Evolutionary conservation across 192 early-diverging fungal species (phyloP).

Genomic region (Gaertneriomyces sp.): DNA sequence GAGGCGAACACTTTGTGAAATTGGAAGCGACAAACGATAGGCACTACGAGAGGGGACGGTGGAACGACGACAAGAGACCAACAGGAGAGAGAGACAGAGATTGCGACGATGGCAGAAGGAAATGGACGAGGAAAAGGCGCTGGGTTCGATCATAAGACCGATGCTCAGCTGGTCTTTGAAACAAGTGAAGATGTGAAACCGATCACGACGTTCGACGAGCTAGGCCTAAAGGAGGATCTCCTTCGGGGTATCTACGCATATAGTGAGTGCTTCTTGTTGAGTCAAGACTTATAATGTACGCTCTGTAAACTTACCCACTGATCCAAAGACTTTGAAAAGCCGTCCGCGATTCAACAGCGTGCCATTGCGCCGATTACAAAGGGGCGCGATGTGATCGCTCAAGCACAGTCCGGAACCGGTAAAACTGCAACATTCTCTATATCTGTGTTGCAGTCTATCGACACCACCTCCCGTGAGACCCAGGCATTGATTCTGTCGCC

Average conservation of each 20-base stretch:
- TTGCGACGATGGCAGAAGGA: constrained; percentile 16
- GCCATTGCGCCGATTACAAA: constrained; percentile 86
- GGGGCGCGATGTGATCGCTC: constrained; percentile 92
- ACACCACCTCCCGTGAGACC: constrained; percentile 80
- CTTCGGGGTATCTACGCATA: constrained; percentile 97
- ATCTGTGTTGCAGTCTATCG: constrained; percentile 85
- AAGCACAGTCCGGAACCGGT: constrained; percentile 98
- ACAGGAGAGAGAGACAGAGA: too few species aligned
- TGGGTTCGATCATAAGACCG: constrained; percentile 18
- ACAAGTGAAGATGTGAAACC: constrained; percentile 84
- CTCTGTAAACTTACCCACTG: not conserved
- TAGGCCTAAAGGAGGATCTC: constrained; percentile 96
- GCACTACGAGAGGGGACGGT: too few species aligned
- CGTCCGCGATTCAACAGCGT: constrained; percentile 98
- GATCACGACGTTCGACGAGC: constrained; percentile 86
- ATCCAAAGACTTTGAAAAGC: constrained; percentile 83
- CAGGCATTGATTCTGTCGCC: constrained; percentile 93
- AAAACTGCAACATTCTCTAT: constrained; percentile 98
- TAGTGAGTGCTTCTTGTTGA: constrained; percentile 49
- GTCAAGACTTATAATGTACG: not conserved
- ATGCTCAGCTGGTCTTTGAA: constrained; percentile 56
- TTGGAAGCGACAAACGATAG: too few species aligned
- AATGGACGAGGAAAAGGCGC: constrained; percentile 1
- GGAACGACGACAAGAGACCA: too few species aligned
- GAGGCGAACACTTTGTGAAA: too few species aligned